Base-by-base conservation (phyloP, 2,329 filamentous ascomycete genomes). In the Tolypocladium ovalisporum region DNA sequence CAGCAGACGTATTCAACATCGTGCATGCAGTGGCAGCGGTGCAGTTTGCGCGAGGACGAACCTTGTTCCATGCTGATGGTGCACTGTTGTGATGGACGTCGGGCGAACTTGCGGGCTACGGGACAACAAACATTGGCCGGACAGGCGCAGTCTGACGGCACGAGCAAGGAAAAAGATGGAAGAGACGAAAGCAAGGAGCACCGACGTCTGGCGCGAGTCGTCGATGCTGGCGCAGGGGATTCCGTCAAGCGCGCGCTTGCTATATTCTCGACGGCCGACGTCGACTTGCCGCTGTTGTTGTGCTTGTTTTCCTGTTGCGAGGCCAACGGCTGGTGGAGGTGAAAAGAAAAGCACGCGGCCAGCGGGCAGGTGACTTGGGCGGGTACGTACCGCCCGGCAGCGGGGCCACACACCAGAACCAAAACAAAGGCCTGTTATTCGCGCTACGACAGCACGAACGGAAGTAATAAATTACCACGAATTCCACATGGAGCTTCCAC, bases 241-340 rank as follows among this genome's bases (percentile, higher is more conserved):
- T 24, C 61, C 56, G 56, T 54, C 59, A 61, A 62, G 66, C 64
- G 64, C 67, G 65, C 67, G 63, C 64, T 61, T 67, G 63, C 63
- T 62, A 60, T 52, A 52, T 35, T 63, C 61, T 58, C 56, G 62
- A 62, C 62, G 63, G 66, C 53, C 54, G 49, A 54, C 63, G 63
- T 67, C 60, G 58, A 59, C 62, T 57, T 62, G 59, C 60, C 60
- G 63, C 58, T 62, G 66, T 73, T 73, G 69, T 73, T 73, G 70
- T 73, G 65, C 64, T 73, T 73, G 67, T 71, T 70, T 72, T 71
- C 64, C 66, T 72, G 71, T 74, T 75, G 72, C 72, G 72, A 73
- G 72, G 72, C 71, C 72, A 74, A 74, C 72, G 70, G 68, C 40
- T n/a, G 52, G 57, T 59, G 57, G 66, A 64, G 64, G 66, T 67